Base-by-base conservation (phyloP, 768 basidiomycete genomes). In the Sistotremastrum suecicum region DNA sequence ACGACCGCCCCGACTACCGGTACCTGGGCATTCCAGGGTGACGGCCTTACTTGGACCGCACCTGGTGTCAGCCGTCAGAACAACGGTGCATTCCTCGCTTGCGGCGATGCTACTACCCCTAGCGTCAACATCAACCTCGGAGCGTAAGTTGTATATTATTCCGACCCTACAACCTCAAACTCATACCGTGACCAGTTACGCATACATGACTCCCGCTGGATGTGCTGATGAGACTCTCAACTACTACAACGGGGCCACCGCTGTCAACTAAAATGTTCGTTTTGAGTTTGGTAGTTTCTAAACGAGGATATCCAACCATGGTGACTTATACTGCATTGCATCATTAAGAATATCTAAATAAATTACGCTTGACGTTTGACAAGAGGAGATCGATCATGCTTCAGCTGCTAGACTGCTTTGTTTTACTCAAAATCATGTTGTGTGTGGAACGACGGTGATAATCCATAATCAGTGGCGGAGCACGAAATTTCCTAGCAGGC, bases 211-310 rank as follows among this genome's bases (percentile, higher is more conserved):
- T 1, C 76, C 77, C 2, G 60, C 75, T 41, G 76, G 76, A 9
- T 76, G 74, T 52, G 69, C 72, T 2, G 75, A 76, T 53, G 64
- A 76, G 58, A 77, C 75, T 1, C 70, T 78, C 50, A 70, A 77
- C 52, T 75, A 71, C 5, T 78, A 76, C 57, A 77, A 74, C 3
- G 75, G 74, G 6, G 56, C 72, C 5, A 72, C 68, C n/a, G 67
- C 71, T n/a, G 60, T 59, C 3, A 45, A 54, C 12, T 31, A 48
- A 33, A 36, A 34, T 36, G 8, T 20, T 20, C 20, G 20, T 20
- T 20, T 20, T 20, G 20, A 20, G 20, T 20, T 20, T 20, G 20
- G 20, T 20, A 20, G 20, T 20, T 1, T 20, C 20, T 20, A 20
- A 20, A 20, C 20, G 20, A 20, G 20, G 20, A 20, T 20, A 20